These are phyloP conservation scores for Hypoxylon perforatum DNA, from an alignment of 495 filamentous ascomycete species.

Conservation along the genomic window DNA sequence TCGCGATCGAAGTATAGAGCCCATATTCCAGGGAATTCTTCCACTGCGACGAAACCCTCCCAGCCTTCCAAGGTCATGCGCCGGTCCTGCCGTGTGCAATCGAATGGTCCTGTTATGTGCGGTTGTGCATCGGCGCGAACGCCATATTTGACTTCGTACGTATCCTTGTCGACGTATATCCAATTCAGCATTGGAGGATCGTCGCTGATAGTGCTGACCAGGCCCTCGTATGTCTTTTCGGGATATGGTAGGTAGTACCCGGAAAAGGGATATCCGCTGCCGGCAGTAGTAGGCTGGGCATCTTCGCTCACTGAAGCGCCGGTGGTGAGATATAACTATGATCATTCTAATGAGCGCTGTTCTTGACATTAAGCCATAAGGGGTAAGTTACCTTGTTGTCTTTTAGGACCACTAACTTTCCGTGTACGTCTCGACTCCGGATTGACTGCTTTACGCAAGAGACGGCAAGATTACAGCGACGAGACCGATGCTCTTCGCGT, in stretches of 20 bases:
- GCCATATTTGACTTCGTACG: slow-evolving; percentile 66
- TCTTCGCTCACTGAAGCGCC: slow-evolving; percentile 39
- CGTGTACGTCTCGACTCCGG: slow-evolving; percentile 50
- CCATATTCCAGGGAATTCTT: slow-evolving; percentile 52
- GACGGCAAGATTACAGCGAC: slow-evolving; percentile 57
- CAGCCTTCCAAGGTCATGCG: slow-evolving; percentile 65
- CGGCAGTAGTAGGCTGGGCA: slow-evolving; percentile 8
- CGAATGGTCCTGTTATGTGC: slow-evolving; percentile 66
- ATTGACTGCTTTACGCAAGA: slow-evolving; percentile 49
- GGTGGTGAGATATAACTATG: slow-evolving; percentile 46
- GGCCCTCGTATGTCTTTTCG: slow-evolving; percentile 62
- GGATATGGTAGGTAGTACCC: slow-evolving; percentile 71
- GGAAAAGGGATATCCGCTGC: slow-evolving; percentile 59
- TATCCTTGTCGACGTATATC: slow-evolving; percentile 70
- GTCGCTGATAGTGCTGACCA: slow-evolving; percentile 68
- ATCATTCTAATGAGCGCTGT: slow-evolving; percentile 16
- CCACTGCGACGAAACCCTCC: slow-evolving; percentile 57
- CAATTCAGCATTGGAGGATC: slow-evolving; percentile 72
- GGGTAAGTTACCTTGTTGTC: slow-evolving; percentile 48
- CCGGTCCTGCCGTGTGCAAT: slow-evolving; percentile 65
- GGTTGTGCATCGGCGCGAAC: slow-evolving; percentile 58
- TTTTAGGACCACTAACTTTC: slow-evolving; percentile 52
- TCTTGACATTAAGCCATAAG: neutral
- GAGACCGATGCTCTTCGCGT: slow-evolving; percentile 56
- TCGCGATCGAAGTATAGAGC: slow-evolving; percentile 58